Percentiles rank a stretch among this genome's conserved stretches.
Evolutionary conservation across 1,284 basidiomycete genomes (phyloP).

Genomic region (Cryptococcus sp.): DNA sequence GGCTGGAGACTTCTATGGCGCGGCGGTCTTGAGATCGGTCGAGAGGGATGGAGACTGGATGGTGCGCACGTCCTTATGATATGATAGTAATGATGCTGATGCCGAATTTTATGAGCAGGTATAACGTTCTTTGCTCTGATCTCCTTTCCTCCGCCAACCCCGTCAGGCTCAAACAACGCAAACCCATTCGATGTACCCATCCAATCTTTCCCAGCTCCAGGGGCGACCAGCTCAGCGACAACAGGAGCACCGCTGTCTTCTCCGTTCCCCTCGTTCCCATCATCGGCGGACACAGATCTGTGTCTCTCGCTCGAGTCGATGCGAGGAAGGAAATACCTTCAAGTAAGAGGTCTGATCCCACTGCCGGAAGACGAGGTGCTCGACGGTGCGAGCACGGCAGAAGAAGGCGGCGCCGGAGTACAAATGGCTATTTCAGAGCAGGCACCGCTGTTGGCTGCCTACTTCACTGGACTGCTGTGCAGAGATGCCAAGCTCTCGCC

Average conservation of each 20-base stretch:
- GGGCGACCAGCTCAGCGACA: background rate
- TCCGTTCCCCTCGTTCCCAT: constrained; percentile 29
- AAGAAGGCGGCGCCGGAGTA: constrained; percentile 33
- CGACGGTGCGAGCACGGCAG: constrained; percentile 27
- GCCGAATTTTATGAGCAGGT: constrained; percentile 23
- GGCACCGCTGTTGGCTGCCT: constrained; percentile 41
- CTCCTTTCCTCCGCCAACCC: constrained; percentile 29
- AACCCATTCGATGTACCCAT: constrained; percentile 30
- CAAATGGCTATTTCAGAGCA: constrained; percentile 42
- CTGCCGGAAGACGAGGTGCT: constrained; percentile 38
- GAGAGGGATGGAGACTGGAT: constrained; percentile 49
- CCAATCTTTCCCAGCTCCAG: constrained; percentile 2
- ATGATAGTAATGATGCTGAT: background rate
- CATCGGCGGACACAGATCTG: constrained; percentile 43
- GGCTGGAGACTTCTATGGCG: constrained; percentile 52
- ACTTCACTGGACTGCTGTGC: constrained; percentile 43
- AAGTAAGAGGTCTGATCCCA: constrained; percentile 40
- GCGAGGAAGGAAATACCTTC: constrained; percentile 48
- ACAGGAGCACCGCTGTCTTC: constrained; percentile 17
- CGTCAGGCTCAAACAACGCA: constrained; percentile 18
- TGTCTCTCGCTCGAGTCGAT: constrained; percentile 53
- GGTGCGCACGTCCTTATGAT: constrained; percentile 27
- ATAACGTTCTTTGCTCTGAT: constrained; percentile 48
- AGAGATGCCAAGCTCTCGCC: constrained; percentile 28
- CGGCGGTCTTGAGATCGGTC: constrained; percentile 51